phyloP scores from a whole-genome alignment of 768 basidiomycete species.

The Mycena sanguinolenta region DNA sequence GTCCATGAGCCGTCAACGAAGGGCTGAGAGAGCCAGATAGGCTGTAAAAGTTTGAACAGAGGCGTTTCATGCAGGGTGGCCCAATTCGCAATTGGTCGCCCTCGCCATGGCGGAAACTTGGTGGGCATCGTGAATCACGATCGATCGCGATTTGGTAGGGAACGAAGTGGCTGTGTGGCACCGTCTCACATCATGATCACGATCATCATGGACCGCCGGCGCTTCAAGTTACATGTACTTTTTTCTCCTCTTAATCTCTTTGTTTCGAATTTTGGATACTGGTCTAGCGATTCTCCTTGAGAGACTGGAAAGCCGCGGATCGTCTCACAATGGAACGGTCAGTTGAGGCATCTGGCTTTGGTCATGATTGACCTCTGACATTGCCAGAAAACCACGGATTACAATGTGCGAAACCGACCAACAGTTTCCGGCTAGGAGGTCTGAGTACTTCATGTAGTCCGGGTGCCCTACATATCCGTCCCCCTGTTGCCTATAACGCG shows the following conservation, averaged over 20 bases:
- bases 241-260: background rate
- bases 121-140: background rate
- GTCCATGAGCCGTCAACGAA: background rate
- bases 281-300: background rate
- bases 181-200: background rate
- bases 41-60: background rate
- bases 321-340: background rate
- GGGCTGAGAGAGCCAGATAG: background rate
- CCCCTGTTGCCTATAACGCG: background rate
- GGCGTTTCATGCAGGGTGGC: background rate
- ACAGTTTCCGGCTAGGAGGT: background rate
- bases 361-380: background rate
- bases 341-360: background rate
- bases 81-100: background rate
- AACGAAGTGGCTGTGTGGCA: background rate
- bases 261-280: background rate
- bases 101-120: background rate
- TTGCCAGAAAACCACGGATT: background rate
- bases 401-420: background rate
- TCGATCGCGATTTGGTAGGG: too few species aligned
- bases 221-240: too few species aligned
- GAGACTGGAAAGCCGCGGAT: background rate
- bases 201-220: too few species aligned
- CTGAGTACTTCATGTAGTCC: too few species aligned
- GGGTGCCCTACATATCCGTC: too few species aligned